phyloP scores from a whole-genome alignment of 306 rosid genomes.

The Inga oerstediana region DNA sequence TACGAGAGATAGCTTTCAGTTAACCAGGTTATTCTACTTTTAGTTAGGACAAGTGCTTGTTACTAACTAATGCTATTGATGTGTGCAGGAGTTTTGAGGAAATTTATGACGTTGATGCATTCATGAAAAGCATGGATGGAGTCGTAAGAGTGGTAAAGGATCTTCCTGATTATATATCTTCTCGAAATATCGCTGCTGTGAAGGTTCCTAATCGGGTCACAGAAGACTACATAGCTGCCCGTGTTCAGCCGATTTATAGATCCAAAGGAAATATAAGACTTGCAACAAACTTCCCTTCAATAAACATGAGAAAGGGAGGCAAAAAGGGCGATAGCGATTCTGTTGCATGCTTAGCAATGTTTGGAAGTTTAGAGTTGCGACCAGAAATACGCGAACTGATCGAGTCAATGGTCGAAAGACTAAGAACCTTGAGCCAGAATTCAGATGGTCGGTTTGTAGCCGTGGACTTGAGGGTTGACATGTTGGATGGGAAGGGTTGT shows the following conservation, averaged over 20 bases:
- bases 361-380: conserved; percentile 76
- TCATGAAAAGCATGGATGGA: conserved; percentile 67
- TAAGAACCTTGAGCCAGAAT: conserved; percentile 73
- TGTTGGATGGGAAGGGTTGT: conserved; percentile 73
- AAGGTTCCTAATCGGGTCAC: conserved; percentile 83
- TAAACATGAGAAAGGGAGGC: conserved; percentile 69
- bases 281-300: conserved; percentile 80
- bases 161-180: conserved; percentile 59
- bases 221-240: conserved; percentile 68
- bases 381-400: conserved; percentile 69
- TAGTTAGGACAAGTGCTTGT: conserved; percentile 12
- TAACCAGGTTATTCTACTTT: background rate
- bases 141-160: conserved; percentile 70
- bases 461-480: conserved; percentile 75
- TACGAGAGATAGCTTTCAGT: background rate
- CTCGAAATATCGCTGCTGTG: conserved; percentile 64
- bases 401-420: conserved; percentile 69
- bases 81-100: conserved; percentile 73
- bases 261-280: conserved; percentile 64
- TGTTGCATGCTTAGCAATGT: conserved; percentile 84
- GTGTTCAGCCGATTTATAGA: conserved; percentile 63
- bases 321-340: conserved; percentile 53
- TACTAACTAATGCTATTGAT: conserved; percentile 4
- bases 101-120: conserved; percentile 68
- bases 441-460: conserved; percentile 73